Conservation (phyloP, 176 grass and related monocot genomes). For the Metroxylon sagu region DNA sequence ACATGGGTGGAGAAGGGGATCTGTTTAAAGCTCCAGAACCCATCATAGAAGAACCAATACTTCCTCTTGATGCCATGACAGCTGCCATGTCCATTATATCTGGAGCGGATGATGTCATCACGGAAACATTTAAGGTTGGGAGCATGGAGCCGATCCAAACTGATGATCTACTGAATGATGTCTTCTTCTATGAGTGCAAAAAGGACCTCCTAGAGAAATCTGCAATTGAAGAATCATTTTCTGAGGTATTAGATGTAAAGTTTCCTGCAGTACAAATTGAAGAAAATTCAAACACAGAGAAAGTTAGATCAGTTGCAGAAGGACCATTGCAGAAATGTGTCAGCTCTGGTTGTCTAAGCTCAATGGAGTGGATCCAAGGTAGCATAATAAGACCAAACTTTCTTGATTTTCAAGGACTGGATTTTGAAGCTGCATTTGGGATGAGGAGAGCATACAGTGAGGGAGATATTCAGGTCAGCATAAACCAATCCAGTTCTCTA, state of each 20-base stretch:
- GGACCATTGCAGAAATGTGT: slow-evolving; percentile 81
- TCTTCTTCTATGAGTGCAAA: slow-evolving; percentile 71
- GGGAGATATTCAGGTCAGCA: slow-evolving; percentile 88
- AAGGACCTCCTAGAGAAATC: slow-evolving; percentile 31
- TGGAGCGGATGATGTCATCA: slow-evolving; percentile 31
- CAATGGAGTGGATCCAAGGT: slow-evolving; percentile 49
- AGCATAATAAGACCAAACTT: slow-evolving; percentile 57
- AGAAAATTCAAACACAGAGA: slow-evolving; percentile 33
- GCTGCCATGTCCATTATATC: slow-evolving; percentile 77
- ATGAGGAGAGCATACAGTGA: slow-evolving; percentile 87
- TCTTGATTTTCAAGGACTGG: slow-evolving; percentile 70
- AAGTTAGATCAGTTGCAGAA: slow-evolving; percentile 31
- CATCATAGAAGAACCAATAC: slow-evolving; percentile 53
- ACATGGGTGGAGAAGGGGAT: slow-evolving; percentile 83
- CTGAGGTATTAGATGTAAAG: slow-evolving; percentile 42
- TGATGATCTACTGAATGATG: slow-evolving; percentile 56
- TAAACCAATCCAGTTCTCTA: neutral
- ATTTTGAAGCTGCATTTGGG: slow-evolving; percentile 76
- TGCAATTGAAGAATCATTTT: too few species aligned
- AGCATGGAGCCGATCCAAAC: slow-evolving; percentile 40
- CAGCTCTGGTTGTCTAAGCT: slow-evolving; percentile 78
- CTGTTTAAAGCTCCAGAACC: slow-evolving; percentile 86
- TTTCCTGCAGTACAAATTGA: slow-evolving; percentile 66
- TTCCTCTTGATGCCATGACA: slow-evolving; percentile 47
- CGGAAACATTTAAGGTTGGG: slow-evolving; percentile 37